Conservation (phyloP, 108 stramenopile species). For the Nitzschia sp. region DNA sequence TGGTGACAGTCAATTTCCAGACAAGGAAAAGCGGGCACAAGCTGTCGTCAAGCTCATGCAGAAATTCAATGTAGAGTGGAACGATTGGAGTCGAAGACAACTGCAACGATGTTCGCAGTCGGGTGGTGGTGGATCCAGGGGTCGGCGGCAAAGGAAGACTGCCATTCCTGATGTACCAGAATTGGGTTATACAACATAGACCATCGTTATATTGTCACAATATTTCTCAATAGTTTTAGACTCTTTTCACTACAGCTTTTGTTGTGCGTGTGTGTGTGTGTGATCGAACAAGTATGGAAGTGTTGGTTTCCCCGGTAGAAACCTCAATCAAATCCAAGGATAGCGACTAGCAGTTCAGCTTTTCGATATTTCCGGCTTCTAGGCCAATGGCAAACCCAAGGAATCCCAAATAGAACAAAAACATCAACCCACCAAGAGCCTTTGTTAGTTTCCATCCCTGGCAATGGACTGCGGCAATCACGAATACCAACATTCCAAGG, state of each 20-base stretch:
- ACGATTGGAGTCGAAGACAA: slow-evolving; percentile 24
- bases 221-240: too few relatives aligned
- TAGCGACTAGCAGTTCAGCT: background rate
- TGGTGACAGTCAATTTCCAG: slow-evolving; percentile 24
- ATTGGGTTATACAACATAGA: slow-evolving; percentile 1
- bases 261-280: too few relatives aligned
- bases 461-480: slow-evolving; percentile 67
- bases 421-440: slow-evolving; percentile 64
- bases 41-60: slow-evolving; percentile 28
- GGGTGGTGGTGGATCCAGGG: background rate
- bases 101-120: slow-evolving; percentile 14
- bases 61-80: slow-evolving; percentile 11
- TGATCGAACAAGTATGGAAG: background rate
- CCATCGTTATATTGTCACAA: too few relatives aligned
- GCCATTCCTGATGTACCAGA: slow-evolving; percentile 5
- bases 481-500: slow-evolving; percentile 67
- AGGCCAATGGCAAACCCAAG: slow-evolving; percentile 58
- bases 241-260: too few relatives aligned
- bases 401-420: slow-evolving; percentile 73
- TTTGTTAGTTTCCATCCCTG: slow-evolving; percentile 85
- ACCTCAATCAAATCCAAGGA: background rate
- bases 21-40: slow-evolving; percentile 28
- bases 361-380: slow-evolving; percentile 14
- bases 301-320: background rate
- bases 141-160: background rate